Evolutionary conservation across 441 rosid species (phyloP).

Genomic region (Raphanus hybrid): DNA sequence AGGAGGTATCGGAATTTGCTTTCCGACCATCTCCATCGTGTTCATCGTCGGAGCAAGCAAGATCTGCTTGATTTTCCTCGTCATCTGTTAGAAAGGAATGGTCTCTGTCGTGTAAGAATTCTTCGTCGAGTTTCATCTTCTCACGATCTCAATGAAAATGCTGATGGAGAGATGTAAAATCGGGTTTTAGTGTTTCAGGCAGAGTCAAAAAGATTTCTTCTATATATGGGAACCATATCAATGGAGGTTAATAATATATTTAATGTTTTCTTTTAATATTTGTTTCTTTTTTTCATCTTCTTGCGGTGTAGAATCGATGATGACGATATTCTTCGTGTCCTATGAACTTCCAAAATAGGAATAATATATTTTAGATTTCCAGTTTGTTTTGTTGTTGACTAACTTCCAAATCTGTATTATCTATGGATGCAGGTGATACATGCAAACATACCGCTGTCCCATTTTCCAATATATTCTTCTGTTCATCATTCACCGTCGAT

Average conservation of each 20-base stretch:
- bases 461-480: constrained; percentile 29
- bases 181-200: constrained; percentile 15
- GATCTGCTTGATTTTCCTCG: constrained; percentile 75
- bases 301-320: constrained; percentile 38
- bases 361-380: not conserved
- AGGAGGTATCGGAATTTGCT: constrained; percentile 36
- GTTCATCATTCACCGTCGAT: not conserved
- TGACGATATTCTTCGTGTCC: constrained; percentile 28
- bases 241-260: constrained; percentile 9
- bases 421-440: not conserved
- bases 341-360: constrained; percentile 18
- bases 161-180: constrained; percentile 15
- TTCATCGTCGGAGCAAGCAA: constrained; percentile 45
- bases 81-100: constrained; percentile 74
- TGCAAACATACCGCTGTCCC: constrained; percentile 19
- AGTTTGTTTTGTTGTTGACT: constrained; percentile 9
- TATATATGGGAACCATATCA: constrained; percentile 35
- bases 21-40: constrained; percentile 35
- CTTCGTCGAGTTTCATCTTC: constrained; percentile 69
- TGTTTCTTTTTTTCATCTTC: constrained; percentile 9
- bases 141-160: constrained; percentile 8
- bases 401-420: constrained; percentile 29
- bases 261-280: constrained; percentile 16
- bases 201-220: constrained; percentile 36
- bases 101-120: constrained; percentile 61